Percentiles rank a stretch among this genome's conserved stretches.
phyloP scores from a whole-genome alignment of 2,329 filamentous ascomycete species.

The Aspergillus spinulosporus region DNA sequence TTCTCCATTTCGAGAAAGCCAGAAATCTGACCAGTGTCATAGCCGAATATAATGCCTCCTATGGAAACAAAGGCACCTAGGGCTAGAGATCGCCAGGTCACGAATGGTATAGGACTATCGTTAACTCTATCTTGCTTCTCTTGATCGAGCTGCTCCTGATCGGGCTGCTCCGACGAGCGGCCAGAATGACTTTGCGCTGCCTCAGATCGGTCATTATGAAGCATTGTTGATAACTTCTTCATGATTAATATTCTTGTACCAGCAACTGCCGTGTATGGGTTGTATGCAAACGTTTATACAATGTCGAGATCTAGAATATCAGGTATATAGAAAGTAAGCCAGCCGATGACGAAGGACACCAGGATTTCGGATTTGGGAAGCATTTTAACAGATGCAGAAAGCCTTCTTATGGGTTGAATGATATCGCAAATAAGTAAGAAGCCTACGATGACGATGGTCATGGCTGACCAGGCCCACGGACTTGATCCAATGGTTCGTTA shows the following conservation, averaged over 20 bases:
- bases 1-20: constrained; percentile 46
- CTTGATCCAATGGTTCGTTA: not conserved
- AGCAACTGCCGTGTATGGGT: not conserved
- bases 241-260: not conserved
- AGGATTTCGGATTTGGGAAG: too few relatives aligned
- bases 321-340: too few relatives aligned
- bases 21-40: constrained; percentile 47
- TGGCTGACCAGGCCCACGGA: not conserved
- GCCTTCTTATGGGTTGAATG: not conserved
- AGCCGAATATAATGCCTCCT: constrained; percentile 46
- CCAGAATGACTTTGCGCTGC: constrained; percentile 7
- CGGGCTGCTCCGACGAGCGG: not conserved
- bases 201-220: constrained; percentile 11
- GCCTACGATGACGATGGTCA: not conserved
- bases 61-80: constrained; percentile 47
- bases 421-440: not conserved
- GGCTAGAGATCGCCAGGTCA: constrained; percentile 40
- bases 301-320: not conserved
- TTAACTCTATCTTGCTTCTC: constrained; percentile 23
- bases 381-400: too few relatives aligned
- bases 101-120: constrained; percentile 32
- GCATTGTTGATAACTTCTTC: constrained; percentile 9
- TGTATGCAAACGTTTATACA: not conserved
- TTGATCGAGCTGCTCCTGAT: not conserved
- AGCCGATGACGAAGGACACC: not conserved